Evolutionary conservation across 441 rosid genomes (phyloP).

Genomic region (Hura crepitans): DNA sequence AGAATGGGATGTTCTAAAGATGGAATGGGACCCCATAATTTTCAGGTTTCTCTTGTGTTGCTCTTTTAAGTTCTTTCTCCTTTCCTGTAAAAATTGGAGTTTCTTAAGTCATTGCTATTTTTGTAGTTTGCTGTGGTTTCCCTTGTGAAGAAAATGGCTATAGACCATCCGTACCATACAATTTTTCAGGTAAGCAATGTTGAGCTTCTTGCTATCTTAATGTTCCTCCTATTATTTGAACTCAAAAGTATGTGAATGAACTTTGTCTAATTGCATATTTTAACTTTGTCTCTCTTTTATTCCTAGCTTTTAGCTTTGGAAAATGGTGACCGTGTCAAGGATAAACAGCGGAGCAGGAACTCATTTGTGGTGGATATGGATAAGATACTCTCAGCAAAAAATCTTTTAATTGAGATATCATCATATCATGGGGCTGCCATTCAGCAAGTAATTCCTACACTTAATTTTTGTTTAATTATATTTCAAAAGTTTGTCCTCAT

Average conservation of each 20-base stretch:
- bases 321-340: slow-evolving; percentile 97
- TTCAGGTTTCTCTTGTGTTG: slow-evolving; percentile 60
- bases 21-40: slow-evolving; percentile 56
- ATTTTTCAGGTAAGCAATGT: slow-evolving; percentile 69
- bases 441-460: slow-evolving; percentile 50
- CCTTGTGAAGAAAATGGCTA: slow-evolving; percentile 95
- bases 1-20: slow-evolving; percentile 89
- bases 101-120: slow-evolving; percentile 15
- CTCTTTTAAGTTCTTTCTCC: neutral
- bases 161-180: slow-evolving; percentile 95
- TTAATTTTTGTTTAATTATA: slow-evolving; percentile 16
- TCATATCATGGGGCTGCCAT: slow-evolving; percentile 75
- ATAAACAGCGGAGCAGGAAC: slow-evolving; percentile 86
- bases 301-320: slow-evolving; percentile 88
- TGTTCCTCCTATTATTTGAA: slow-evolving; percentile 6
- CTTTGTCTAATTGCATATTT: slow-evolving; percentile 3
- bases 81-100: neutral
- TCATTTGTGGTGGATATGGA: slow-evolving; percentile 91
- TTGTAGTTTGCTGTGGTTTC: slow-evolving; percentile 85
- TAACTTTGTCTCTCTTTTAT: slow-evolving; percentile 19
- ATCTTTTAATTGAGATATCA: slow-evolving; percentile 67
- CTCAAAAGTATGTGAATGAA: neutral
- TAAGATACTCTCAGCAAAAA: slow-evolving; percentile 85
- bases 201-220: too few relatives aligned
- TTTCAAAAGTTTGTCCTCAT: slow-evolving; percentile 5